phyloP scores from a whole-genome alignment of 2,329 filamentous ascomycete genomes.

The Phialemonium atrogriseum region DNA sequence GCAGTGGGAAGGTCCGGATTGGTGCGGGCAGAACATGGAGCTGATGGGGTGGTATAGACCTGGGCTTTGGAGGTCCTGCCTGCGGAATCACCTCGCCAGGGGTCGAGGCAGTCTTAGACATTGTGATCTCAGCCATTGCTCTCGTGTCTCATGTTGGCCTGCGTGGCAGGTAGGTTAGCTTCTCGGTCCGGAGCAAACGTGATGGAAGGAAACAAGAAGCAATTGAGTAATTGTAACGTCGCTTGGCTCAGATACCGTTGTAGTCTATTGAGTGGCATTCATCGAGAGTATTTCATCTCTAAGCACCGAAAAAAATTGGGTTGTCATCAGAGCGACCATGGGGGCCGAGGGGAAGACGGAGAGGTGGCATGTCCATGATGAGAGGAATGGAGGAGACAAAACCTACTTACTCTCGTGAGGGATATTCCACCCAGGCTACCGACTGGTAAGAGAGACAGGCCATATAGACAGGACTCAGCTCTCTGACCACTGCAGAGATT shows the following conservation, averaged over 20 bases:
- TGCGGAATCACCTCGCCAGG: slow-evolving; percentile 1
- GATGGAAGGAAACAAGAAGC: neutral
- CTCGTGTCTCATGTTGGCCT: slow-evolving; percentile 39
- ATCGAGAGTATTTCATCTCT: slow-evolving; percentile 55
- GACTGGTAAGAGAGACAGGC: no score
- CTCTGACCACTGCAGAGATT: no score
- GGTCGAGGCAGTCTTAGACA: slow-evolving; percentile 10
- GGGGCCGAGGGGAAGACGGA: neutral
- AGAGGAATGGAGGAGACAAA: slow-evolving; percentile 2
- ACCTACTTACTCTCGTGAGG: slow-evolving; percentile 16
- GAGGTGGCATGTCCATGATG: no score
- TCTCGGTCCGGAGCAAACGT: no score
- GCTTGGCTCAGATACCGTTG: slow-evolving; percentile 98
- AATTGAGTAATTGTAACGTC: neutral
- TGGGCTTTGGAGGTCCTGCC: neutral
- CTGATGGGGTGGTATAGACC: slow-evolving; percentile 40
- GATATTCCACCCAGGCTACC: slow-evolving; percentile 15
- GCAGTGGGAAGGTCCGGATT: slow-evolving; percentile 73
- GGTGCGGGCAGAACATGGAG: slow-evolving; percentile 79
- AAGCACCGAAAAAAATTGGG: slow-evolving; percentile 32
- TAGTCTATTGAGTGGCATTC: slow-evolving; percentile 72
- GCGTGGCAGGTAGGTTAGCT: slow-evolving; percentile 12
- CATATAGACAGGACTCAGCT: no score
- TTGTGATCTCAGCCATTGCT: slow-evolving; percentile 33
- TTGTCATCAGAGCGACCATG: no score